Conservation (phyloP, 768 basidiomycete genomes). For the Boletus bicolor region DNA sequence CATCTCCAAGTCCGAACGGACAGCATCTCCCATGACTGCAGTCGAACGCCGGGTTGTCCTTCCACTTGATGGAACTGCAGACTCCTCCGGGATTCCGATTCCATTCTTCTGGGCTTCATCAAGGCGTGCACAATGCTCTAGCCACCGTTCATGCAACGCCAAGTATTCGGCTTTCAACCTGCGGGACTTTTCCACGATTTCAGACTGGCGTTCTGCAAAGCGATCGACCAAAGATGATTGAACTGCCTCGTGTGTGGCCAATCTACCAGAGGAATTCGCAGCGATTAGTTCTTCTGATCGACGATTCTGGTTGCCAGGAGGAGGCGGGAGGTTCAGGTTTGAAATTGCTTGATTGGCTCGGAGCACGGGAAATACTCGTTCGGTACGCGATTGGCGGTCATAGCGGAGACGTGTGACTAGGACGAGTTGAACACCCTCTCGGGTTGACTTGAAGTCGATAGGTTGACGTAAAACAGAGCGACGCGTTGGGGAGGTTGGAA, state of each 20-base stretch:
- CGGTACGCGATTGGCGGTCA: slow-evolving; percentile 59
- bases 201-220: slow-evolving; percentile 51
- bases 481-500: slow-evolving; percentile 7
- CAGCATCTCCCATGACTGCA: slow-evolving; percentile 77
- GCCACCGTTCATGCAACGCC: slow-evolving; percentile 67
- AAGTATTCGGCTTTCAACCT: slow-evolving; percentile 65
- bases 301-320: slow-evolving; percentile 37
- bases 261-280: slow-evolving; percentile 34
- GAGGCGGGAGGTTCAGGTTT: slow-evolving; percentile 26
- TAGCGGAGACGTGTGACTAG: slow-evolving; percentile 58
- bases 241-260: slow-evolving; percentile 38
- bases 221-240: slow-evolving; percentile 51
- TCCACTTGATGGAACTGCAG: slow-evolving; percentile 38
- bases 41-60: slow-evolving; percentile 74
- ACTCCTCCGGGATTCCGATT: slow-evolving; percentile 34
- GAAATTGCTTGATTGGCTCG: slow-evolving; percentile 53
- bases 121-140: slow-evolving; percentile 63
- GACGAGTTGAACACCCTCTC: slow-evolving; percentile 61
- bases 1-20: slow-evolving; percentile 94
- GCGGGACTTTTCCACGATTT: slow-evolving; percentile 51
- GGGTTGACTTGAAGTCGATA: slow-evolving; percentile 37
- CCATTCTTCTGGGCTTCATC: slow-evolving; percentile 46
- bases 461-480: slow-evolving; percentile 12
- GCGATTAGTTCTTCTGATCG: slow-evolving; percentile 48
- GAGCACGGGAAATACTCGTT: slow-evolving; percentile 62